Evolutionary conservation across 2,329 filamentous ascomycete species (phyloP).

Genomic region (Dothiorella sarmentorum): DNA sequence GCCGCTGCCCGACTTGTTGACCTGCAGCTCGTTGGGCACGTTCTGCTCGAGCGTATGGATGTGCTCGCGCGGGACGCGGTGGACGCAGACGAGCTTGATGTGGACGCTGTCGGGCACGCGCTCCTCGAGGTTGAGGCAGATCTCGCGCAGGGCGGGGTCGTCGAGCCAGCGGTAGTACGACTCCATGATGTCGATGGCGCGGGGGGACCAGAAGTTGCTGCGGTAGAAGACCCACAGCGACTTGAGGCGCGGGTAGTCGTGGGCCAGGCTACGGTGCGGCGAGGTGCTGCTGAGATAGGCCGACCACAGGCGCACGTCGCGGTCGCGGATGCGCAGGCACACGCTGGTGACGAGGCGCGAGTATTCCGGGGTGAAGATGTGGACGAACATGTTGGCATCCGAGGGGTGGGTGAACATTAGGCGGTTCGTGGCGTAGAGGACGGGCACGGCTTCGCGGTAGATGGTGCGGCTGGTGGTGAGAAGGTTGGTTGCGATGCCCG

Average conservation of each 20-base stretch:
- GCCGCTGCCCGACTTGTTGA: constrained; percentile 25
- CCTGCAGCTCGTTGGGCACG: constrained; percentile 52
- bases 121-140: constrained; percentile 34
- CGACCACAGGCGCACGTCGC: constrained; percentile 37
- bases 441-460: constrained; percentile 31
- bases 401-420: constrained; percentile 39
- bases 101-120: constrained; percentile 26
- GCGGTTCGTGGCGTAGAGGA: constrained; percentile 36
- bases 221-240: constrained; percentile 34
- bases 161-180: constrained; percentile 36
- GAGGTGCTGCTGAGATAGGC: constrained; percentile 33
- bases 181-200: constrained; percentile 24
- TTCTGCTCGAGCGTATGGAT: constrained; percentile 48
- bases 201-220: constrained; percentile 20
- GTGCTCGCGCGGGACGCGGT: constrained; percentile 38
- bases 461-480: constrained; percentile 30
- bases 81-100: constrained; percentile 37
- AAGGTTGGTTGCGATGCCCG: constrained; percentile 27
- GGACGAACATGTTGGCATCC: constrained; percentile 40
- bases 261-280: constrained; percentile 29
- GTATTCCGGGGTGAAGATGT: constrained; percentile 27
- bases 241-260: constrained; percentile 35
- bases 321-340: constrained; percentile 36
- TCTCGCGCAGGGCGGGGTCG: constrained; percentile 34
- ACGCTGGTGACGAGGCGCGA: constrained; percentile 30